phyloP scores from a whole-genome alignment of 148 eudicot species.

The Spergularia marina region DNA sequence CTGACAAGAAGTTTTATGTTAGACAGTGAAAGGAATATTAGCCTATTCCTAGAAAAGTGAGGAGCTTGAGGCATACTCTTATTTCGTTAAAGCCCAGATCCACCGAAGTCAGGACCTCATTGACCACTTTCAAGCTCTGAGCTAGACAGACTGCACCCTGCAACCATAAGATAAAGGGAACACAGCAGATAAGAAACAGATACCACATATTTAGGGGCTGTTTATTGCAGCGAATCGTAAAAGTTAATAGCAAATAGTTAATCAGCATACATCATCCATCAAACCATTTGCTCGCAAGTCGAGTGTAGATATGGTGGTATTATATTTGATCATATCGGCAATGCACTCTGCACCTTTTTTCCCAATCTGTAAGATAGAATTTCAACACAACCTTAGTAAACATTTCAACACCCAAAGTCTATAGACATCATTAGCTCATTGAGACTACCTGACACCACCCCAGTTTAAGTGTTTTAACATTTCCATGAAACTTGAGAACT shows the following conservation, averaged over 20 bases:
- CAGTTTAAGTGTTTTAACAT: constrained; percentile 66
- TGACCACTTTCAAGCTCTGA: constrained; percentile 87
- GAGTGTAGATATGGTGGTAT: constrained; percentile 70
- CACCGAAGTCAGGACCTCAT: constrained; percentile 74
- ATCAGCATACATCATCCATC: constrained; percentile 68
- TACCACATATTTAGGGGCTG: not conserved
- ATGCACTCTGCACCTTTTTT: constrained; percentile 72
- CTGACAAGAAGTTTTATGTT: constrained; percentile 33
- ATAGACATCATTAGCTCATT: constrained; percentile 8
- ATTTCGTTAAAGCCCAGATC: constrained; percentile 91
- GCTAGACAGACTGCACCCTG: constrained; percentile 87
- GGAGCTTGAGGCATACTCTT: constrained; percentile 42
- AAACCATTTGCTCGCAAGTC: constrained; percentile 91
- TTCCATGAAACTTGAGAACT: constrained; percentile 92
- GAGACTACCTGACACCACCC: constrained; percentile 92
- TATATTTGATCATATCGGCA: constrained; percentile 79
- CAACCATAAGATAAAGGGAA: constrained; percentile 5
- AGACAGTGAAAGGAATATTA: not conserved
- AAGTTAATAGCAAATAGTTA: not conserved
- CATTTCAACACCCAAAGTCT: not conserved
- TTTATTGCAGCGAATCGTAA: not conserved
- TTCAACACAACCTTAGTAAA: not conserved
- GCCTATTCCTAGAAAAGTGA: not conserved
- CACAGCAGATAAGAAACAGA: not conserved
- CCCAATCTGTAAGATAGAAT: constrained; percentile 61